Conservation (phyloP, 345 rosid species). For the Limnanthes douglasii region DNA sequence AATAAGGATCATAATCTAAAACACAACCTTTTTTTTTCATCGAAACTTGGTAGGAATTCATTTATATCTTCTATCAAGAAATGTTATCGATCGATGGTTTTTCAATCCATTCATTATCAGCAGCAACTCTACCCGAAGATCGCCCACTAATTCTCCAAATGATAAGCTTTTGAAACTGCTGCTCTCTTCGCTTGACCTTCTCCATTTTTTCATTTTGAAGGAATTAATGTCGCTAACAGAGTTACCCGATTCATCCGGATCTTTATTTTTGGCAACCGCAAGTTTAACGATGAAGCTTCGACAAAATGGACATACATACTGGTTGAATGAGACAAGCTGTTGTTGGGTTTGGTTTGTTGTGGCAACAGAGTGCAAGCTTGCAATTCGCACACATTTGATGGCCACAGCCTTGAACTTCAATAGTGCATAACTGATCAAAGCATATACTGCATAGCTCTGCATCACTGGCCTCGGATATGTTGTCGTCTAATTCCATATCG, state of each 20-base stretch:
- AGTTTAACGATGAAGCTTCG: slow-evolving; percentile 60
- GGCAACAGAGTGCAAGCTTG: slow-evolving; percentile 88
- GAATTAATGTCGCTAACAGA: slow-evolving; percentile 39
- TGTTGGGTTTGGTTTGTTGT: slow-evolving; percentile 94
- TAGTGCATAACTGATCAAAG: slow-evolving; percentile 90
- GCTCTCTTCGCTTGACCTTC: slow-evolving; percentile 85
- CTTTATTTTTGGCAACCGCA: slow-evolving; percentile 39
- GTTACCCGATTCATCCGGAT: too few species aligned
- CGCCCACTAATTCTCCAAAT: slow-evolving; percentile 56
- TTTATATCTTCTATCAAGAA: too few species aligned
- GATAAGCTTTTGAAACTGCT: slow-evolving; percentile 89
- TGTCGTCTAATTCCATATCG: slow-evolving; percentile 51
- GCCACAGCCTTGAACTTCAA: slow-evolving; percentile 82
- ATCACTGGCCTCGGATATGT: slow-evolving; percentile 73
- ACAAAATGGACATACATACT: slow-evolving; percentile 94
- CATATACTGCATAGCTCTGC: slow-evolving; percentile 86
- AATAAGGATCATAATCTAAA: too few species aligned
- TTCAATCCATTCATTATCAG: slow-evolving; percentile 42
- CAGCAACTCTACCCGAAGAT: slow-evolving; percentile 58
- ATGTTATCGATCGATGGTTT: too few species aligned
- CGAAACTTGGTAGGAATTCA: too few species aligned
- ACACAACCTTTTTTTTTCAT: too few species aligned
- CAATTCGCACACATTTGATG: slow-evolving; percentile 99
- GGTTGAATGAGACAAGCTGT: slow-evolving; percentile 50
- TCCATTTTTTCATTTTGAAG: slow-evolving; percentile 42